Base-by-base conservation (phyloP, 176 grass and related monocot species). In the Coix lacrymajobi region DNA sequence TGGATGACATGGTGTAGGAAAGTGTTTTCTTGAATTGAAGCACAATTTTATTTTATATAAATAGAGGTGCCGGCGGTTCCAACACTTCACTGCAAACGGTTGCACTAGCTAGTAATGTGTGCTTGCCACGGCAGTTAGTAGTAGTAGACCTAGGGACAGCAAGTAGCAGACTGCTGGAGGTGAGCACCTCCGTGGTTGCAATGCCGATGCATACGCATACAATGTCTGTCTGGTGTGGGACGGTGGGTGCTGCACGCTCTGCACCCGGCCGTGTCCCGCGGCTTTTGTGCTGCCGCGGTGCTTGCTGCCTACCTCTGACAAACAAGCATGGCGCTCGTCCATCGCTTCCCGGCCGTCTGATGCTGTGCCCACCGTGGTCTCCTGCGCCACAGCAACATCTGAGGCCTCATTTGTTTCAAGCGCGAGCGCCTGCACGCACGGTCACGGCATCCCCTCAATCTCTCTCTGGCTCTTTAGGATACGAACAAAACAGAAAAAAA, bases 351-450 rank as follows among this genome's bases (percentile, higher is more conserved):
- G 20, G 48, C 86, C 60, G 20, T 77, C 86, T 64, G 85, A 51
- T 71, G 86, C 22, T 45, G 39, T 16, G 68, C 40, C 30, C 41
- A 25, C 73, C 73, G 41, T 88, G 66, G 62, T 78, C 79, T 78
- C 66, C 66, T 78, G 66, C 64, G 49, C 32, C 45, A 71, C 48
- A 68, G 34, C 79, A 77, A 64, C 73, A 16, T 83, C 79, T 78
- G 73, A 78, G 51, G 31, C 69, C 49, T 66, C 76, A 40, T 76
- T 76, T 60, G 73, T 14, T 71, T 43, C 20, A 20, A n/a, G n/a
- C n/a, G n/a, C n/a, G n/a, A 75, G 9, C 71, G 20, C 41, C 22
- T 14, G 25, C 69, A 31, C 41, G 31, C 54, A 58, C 54, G 11
- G 58, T 29, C 25, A 29, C 12, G 9, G 1, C 38, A 1, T 45